Conservation (phyloP, 129 eudicot species). For the Arctium lappa region DNA sequence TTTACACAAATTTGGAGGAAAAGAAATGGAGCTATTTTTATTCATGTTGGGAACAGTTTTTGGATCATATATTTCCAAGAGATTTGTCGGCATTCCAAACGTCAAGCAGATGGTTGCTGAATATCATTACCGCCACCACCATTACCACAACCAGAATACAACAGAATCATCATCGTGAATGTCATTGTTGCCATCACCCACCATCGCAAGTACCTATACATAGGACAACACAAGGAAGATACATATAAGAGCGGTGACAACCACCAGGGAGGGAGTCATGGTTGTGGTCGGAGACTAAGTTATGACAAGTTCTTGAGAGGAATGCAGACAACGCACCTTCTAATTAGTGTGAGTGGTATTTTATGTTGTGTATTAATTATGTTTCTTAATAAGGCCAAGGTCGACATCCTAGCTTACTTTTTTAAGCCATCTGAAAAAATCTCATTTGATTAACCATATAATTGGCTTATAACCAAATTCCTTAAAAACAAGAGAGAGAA, state of each 20-base stretch:
- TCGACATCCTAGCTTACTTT: not conserved
- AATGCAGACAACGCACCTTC: not conserved
- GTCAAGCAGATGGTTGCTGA: not conserved
- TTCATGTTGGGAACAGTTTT: not conserved
- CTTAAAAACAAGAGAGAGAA: too few species aligned
- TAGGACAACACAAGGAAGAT: not conserved
- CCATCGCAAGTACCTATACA: not conserved
- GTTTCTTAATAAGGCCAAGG: not conserved
- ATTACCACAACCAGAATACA: not conserved
- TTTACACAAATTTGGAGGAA: not conserved
- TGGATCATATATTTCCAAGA: not conserved
- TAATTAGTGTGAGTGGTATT: not conserved
- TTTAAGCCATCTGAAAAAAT: not conserved
- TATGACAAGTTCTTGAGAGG: not conserved
- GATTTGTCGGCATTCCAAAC: not conserved
- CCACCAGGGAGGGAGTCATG: not conserved
- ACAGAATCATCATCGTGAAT: not conserved
- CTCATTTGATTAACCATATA: not conserved
- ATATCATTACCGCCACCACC: not conserved
- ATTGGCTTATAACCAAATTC: not conserved
- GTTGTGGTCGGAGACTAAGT: not conserved
- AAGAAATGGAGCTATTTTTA: not conserved
- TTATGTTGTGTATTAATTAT: not conserved
- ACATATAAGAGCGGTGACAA: not conserved
- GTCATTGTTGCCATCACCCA: not conserved